These are phyloP conservation scores for Neopestalotiopsis sp. DNA, from an alignment of 2,329 filamentous ascomycete species.

Conservation along the genomic window DNA sequence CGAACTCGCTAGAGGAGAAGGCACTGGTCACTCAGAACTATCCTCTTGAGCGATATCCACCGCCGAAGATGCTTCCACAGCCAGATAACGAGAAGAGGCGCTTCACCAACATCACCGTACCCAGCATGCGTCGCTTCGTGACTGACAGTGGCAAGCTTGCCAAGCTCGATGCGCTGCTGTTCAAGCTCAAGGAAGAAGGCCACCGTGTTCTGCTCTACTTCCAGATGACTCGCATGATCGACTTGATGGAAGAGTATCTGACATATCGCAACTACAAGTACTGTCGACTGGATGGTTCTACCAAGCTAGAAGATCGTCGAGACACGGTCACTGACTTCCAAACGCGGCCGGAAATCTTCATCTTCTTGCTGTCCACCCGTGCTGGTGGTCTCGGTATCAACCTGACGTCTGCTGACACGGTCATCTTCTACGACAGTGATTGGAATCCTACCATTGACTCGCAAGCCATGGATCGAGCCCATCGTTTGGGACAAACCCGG, in stretches of 20 bases:
- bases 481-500: slow-evolving; percentile 93
- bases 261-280: slow-evolving; percentile 99
- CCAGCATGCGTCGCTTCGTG: slow-evolving; percentile 96
- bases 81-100: slow-evolving; percentile 82
- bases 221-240: slow-evolving; percentile 99
- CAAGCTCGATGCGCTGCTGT: slow-evolving; percentile 84
- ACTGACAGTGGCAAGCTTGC: slow-evolving; percentile 97
- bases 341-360: slow-evolving; percentile 90
- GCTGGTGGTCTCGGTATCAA: slow-evolving; percentile 99
- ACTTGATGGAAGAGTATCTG: slow-evolving; percentile 98
- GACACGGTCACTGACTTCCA: slow-evolving; percentile 98
- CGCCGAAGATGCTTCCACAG: slow-evolving; percentile 70
- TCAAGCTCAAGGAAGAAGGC: slow-evolving; percentile 87
- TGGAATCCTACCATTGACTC: slow-evolving; percentile 99
- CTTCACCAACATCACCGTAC: slow-evolving; percentile 90
- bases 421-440: slow-evolving; percentile 99
- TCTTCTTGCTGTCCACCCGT: slow-evolving; percentile 94
- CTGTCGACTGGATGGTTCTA: slow-evolving; percentile 93
- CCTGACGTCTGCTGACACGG: slow-evolving; percentile 92
- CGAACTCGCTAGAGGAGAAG: slow-evolving; percentile 69
- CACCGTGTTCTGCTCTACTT: slow-evolving; percentile 97
- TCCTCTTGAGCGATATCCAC: slow-evolving; percentile 68
- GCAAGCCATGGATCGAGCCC: slow-evolving; percentile 98
- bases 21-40: slow-evolving; percentile 77
- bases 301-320: slow-evolving; percentile 94